Evolutionary conservation across 805 yeast genomes (phyloP).

Genomic region (Clavispora carvajalis): DNA sequence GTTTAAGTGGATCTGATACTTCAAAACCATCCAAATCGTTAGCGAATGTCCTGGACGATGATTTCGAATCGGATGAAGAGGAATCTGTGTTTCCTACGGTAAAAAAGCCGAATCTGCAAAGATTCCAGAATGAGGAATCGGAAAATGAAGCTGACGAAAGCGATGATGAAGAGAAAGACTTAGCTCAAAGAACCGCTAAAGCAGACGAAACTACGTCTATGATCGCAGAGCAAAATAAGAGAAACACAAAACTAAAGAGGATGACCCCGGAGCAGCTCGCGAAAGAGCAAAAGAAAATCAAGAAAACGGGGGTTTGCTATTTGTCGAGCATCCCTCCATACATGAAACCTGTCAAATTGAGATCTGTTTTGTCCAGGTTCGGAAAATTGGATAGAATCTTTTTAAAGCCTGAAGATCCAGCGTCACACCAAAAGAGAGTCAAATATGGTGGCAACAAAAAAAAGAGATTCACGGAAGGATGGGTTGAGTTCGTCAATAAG

Average conservation of each 20-base stretch:
- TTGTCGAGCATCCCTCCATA: slow-evolving; percentile 89
- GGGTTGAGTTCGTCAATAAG: slow-evolving; percentile 88
- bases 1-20: background rate
- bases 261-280: slow-evolving; percentile 53
- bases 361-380: slow-evolving; percentile 74
- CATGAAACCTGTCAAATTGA: slow-evolving; percentile 90
- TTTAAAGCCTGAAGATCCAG: slow-evolving; percentile 77
- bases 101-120: slow-evolving; percentile 4
- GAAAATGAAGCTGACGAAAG: slow-evolving; percentile 3
- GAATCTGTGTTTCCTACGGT: slow-evolving; percentile 11
- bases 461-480: slow-evolving; percentile 84
- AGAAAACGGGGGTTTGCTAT: slow-evolving; percentile 88
- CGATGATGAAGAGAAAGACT: background rate
- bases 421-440: slow-evolving; percentile 59
- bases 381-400: slow-evolving; percentile 87
- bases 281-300: slow-evolving; percentile 49
- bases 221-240: slow-evolving; percentile 13
- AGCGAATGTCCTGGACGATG: slow-evolving; percentile 7
- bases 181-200: background rate
- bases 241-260: slow-evolving; percentile 43
- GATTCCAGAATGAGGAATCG: slow-evolving; percentile 1
- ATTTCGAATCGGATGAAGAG: slow-evolving; percentile 11
- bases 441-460: slow-evolving; percentile 92
- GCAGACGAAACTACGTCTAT: slow-evolving; percentile 12
- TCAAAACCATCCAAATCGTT: background rate